Percentiles rank a stretch among this genome's conserved stretches.
These are phyloP conservation scores for Nelumbo lutea DNA, from an alignment of 164 flowering plant genomes.

Conservation along the genomic window DNA sequence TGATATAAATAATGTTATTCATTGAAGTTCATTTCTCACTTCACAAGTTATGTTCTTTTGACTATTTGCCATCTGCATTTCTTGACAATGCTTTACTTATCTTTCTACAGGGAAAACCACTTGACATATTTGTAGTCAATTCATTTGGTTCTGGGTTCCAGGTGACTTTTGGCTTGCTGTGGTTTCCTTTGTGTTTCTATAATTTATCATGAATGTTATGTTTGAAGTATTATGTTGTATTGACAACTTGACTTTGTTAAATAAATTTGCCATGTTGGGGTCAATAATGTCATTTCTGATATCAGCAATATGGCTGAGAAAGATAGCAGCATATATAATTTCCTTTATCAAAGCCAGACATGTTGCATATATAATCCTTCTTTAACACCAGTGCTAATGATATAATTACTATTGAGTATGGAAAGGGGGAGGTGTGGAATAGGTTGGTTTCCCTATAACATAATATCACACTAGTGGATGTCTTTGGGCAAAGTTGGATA, in stretches of 20 bases:
- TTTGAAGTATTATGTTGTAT: background rate
- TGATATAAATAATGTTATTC: background rate
- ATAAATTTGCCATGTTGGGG: background rate
- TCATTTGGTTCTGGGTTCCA: constrained; percentile 41
- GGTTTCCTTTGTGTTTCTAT: background rate
- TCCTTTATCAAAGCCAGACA: background rate
- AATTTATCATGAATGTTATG: background rate
- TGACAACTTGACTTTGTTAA: background rate
- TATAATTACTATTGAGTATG: background rate
- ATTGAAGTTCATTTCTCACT: background rate
- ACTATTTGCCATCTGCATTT: background rate
- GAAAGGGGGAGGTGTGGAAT: background rate
- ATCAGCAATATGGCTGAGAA: background rate
- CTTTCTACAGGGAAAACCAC: constrained; percentile 25
- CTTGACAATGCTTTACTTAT: background rate
- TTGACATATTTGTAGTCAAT: constrained; percentile 38
- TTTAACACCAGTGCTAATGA: background rate
- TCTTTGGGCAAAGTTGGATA: too few species aligned
- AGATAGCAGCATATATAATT: background rate
- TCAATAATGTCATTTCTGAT: background rate
- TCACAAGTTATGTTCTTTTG: background rate
- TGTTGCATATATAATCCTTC: background rate
- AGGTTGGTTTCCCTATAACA: background rate
- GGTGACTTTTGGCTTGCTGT: constrained; percentile 15
- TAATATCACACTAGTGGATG: too few species aligned